Conservation (phyloP, 352 stramenopile genomes). For the Pythium dissotocum region DNA sequence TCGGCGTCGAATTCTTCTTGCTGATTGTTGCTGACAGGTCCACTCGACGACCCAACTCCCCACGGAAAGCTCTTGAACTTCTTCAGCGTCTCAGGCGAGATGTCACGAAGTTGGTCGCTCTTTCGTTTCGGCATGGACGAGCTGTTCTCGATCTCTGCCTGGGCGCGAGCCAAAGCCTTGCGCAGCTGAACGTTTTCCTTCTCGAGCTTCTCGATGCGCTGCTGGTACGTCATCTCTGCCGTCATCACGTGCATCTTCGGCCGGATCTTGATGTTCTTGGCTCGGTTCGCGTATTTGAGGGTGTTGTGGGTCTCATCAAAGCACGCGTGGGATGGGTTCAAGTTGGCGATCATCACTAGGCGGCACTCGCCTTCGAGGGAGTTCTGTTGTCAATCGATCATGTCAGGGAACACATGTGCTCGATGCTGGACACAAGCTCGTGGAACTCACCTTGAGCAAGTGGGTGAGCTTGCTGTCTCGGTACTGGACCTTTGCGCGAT, state of each 20-base stretch:
- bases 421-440: background rate
- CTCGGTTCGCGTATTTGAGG: constrained; percentile 87
- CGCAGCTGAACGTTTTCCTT: constrained; percentile 51
- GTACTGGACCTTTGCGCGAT: constrained; percentile 70
- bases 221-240: constrained; percentile 61
- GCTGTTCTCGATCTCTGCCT: constrained; percentile 33
- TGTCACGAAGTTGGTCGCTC: constrained; percentile 34
- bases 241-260: constrained; percentile 85
- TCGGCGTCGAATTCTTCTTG: constrained; percentile 15
- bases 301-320: constrained; percentile 92
- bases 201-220: constrained; percentile 59
- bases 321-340: constrained; percentile 68
- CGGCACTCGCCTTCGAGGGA: constrained; percentile 89
- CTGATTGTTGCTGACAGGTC: background rate
- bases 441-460: constrained; percentile 62
- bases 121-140: constrained; percentile 35
- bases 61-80: constrained; percentile 45
- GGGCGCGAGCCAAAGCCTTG: constrained; percentile 33
- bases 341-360: constrained; percentile 90
- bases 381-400: constrained; percentile 35
- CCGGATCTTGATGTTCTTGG: constrained; percentile 91
- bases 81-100: constrained; percentile 41
- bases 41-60: constrained; percentile 1
- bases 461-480: constrained; percentile 88
- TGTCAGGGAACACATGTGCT: too few species aligned